Evolutionary conservation across 1,139 yeast genomes (phyloP).

Genomic region (Yamadazyma triangularis): DNA sequence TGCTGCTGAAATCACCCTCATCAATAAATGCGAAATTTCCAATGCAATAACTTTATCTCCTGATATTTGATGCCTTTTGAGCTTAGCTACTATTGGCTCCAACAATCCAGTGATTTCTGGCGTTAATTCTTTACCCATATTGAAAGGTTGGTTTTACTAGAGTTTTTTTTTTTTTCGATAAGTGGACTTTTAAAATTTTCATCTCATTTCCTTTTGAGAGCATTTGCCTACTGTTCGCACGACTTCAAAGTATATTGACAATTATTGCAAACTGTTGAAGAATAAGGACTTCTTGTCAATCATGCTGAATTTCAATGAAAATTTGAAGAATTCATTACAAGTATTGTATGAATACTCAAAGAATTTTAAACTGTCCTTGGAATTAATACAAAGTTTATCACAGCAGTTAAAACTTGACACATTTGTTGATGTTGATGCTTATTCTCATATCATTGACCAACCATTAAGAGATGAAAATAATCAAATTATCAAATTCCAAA

Average conservation of each 20-base stretch:
- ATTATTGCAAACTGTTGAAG: too few relatives aligned
- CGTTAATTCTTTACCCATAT: conserved; percentile 14
- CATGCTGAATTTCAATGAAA: conserved; percentile 15
- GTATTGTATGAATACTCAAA: conserved; percentile 29
- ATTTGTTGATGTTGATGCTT: conserved; percentile 36
- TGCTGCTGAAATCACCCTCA: conserved; percentile 86
- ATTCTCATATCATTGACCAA: conserved; percentile 21
- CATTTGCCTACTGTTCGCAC: too few relatives aligned
- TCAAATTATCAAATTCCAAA: conserved; percentile 12
- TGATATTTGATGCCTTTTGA: conserved; percentile 68
- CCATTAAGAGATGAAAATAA: conserved; percentile 13
- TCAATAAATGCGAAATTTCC: conserved; percentile 79
- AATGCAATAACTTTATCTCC: conserved; percentile 80
- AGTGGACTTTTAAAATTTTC: too few relatives aligned
- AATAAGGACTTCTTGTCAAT: too few relatives aligned
- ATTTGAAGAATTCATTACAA: conserved; percentile 25
- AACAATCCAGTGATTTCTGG: conserved; percentile 35
- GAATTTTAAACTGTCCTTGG: conserved; percentile 32
- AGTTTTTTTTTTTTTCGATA: too few relatives aligned
- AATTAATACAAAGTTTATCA: conserved; percentile 36
- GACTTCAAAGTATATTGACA: too few relatives aligned
- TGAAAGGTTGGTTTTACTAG: too few relatives aligned
- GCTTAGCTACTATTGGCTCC: conserved; percentile 38
- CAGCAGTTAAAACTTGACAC: conserved; percentile 41
- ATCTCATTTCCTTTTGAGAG: too few relatives aligned